Conservation (phyloP, 2,329 filamentous ascomycete species). For the Talaromyces marneffei region DNA sequence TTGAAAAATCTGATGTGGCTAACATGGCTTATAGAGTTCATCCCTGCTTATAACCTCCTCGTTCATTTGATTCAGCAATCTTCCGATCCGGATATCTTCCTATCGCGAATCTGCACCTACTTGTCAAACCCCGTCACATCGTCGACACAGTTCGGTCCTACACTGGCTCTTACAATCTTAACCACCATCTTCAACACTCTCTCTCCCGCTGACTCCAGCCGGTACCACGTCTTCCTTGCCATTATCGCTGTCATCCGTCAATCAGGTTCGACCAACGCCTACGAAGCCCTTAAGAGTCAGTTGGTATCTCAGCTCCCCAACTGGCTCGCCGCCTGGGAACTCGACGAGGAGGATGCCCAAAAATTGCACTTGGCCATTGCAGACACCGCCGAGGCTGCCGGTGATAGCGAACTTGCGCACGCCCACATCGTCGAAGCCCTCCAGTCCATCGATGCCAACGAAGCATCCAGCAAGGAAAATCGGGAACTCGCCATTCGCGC, state of each 20-base stretch:
- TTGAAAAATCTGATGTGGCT: too few relatives aligned
- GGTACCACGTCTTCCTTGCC: conserved; percentile 85
- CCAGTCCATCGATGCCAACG: conserved; percentile 63
- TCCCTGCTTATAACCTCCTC: conserved; percentile 92
- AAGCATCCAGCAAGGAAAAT: conserved; percentile 50
- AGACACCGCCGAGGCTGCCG: conserved; percentile 70
- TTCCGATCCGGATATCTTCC: conserved; percentile 75
- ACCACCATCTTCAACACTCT: conserved; percentile 97
- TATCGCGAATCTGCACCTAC: conserved; percentile 82
- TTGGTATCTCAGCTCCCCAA: conserved; percentile 68
- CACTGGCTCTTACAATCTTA: conserved; percentile 81
- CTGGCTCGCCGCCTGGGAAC: conserved; percentile 80
- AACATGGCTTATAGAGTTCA: conserved; percentile 60
- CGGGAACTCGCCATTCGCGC: conserved; percentile 58
- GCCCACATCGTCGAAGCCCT: conserved; percentile 70
- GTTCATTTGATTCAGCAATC: conserved; percentile 88
- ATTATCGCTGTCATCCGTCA: conserved; percentile 77
- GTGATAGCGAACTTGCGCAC: conserved; percentile 71
- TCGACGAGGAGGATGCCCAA: conserved; percentile 74
- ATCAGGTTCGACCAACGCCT: conserved; percentile 65
- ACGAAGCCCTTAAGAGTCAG: conserved; percentile 76
- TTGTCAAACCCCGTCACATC: conserved; percentile 80
- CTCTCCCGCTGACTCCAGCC: conserved; percentile 65
- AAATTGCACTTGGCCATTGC: conserved; percentile 78
- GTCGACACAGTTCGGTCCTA: conserved; percentile 76